phyloP scores from a whole-genome alignment of 441 rosid genomes.

The Erysimum cheiri region DNA sequence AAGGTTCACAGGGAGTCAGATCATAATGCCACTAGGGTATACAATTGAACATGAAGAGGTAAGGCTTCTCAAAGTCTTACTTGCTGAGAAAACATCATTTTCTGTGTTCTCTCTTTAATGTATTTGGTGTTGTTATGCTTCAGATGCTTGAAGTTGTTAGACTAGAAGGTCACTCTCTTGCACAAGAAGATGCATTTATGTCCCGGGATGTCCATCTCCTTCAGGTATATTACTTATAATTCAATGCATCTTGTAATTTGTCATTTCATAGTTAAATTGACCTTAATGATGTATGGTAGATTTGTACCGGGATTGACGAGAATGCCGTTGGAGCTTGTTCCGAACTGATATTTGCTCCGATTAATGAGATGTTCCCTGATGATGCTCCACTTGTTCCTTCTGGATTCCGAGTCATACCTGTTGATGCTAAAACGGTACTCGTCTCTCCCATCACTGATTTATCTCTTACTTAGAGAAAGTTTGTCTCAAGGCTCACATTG shows the following conservation, averaged over 20 bases:
- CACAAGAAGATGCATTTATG: constrained; percentile 87
- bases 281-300: constrained; percentile 49
- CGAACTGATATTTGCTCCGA: constrained; percentile 94
- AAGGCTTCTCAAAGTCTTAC: constrained; percentile 11
- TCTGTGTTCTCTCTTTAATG: constrained; percentile 1
- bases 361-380: constrained; percentile 96
- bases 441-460: constrained; percentile 1
- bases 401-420: constrained; percentile 92
- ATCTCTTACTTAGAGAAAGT: not conserved
- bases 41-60: constrained; percentile 99
- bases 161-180: constrained; percentile 92
- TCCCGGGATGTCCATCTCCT: constrained; percentile 92
- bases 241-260: not conserved
- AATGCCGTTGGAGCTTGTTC: constrained; percentile 92
- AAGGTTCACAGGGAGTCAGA: constrained; percentile 91
- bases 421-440: constrained; percentile 85
- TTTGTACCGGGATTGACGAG: constrained; percentile 94
- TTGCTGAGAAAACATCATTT: not conserved
- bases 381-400: constrained; percentile 96
- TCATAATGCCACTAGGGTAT: constrained; percentile 95
- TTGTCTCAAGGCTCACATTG: constrained; percentile 14
- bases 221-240: constrained; percentile 59
- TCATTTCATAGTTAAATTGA: not conserved
- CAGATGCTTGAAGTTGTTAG: constrained; percentile 94
- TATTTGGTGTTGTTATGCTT: constrained; percentile 25